phyloP scores from a whole-genome alignment of 345 rosid genomes.

The Garcia nutans region DNA sequence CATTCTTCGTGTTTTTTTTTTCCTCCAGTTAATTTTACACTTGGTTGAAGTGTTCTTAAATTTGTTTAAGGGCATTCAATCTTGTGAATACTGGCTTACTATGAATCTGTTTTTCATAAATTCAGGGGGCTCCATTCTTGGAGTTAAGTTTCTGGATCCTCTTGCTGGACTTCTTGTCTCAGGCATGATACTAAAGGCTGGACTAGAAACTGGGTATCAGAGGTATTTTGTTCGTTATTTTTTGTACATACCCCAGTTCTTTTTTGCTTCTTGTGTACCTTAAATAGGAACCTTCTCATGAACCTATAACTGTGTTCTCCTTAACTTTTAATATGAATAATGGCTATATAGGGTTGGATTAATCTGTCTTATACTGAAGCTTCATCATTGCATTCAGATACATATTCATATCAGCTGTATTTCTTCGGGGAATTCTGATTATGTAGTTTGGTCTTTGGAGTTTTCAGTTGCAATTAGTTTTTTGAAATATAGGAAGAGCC shows the following conservation, averaged over 20 bases:
- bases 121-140: constrained; percentile 87
- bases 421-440: neutral
- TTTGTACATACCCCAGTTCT: constrained; percentile 7
- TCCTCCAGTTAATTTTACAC: neutral
- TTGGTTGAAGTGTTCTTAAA: constrained; percentile 6
- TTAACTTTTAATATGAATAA: neutral
- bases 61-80: constrained; percentile 8
- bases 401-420: neutral
- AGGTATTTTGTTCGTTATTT: constrained; percentile 46
- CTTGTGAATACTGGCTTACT: constrained; percentile 1
- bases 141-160: constrained; percentile 82
- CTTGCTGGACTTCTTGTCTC: constrained; percentile 92
- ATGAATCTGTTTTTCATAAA: constrained; percentile 23
- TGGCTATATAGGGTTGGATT: neutral
- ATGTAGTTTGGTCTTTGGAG: neutral
- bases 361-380: neutral
- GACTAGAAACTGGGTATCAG: constrained; percentile 75
- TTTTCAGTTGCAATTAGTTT: neutral
- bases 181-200: constrained; percentile 82
- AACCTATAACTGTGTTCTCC: too few relatives aligned
- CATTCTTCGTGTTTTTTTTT: neutral
- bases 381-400: neutral
- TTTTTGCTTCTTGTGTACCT: constrained; percentile 15
- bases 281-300: neutral
- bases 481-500: neutral